Evolutionary conservation across 768 basidiomycete species (phyloP).

Genomic region (Suillus hirtellus): DNA sequence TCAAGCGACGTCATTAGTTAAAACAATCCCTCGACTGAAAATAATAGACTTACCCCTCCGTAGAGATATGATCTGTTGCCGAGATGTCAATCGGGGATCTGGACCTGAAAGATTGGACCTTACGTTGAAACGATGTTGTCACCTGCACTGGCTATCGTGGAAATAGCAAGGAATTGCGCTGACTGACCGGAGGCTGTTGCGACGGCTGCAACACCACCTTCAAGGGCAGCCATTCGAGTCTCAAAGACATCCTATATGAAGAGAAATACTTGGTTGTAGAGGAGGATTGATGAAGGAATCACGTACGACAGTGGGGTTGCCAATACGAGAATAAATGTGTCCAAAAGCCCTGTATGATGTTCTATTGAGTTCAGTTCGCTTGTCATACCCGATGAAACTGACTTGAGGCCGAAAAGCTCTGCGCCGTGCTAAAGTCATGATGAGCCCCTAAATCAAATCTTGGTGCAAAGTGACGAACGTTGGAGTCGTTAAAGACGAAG

Average conservation of each 20-base stretch:
- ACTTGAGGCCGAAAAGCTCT: constrained; percentile 51
- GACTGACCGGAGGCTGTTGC: constrained; percentile 59
- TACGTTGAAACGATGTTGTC: constrained; percentile 69
- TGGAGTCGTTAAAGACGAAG: constrained; percentile 57
- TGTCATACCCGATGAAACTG: background rate
- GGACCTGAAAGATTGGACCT: constrained; percentile 15
- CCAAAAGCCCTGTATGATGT: constrained; percentile 37
- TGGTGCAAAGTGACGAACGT: constrained; percentile 30
- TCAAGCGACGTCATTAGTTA: background rate
- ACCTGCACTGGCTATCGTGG: constrained; percentile 49
- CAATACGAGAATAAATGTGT: constrained; percentile 55
- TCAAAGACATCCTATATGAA: constrained; percentile 60
- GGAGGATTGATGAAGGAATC: background rate
- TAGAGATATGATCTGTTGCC: constrained; percentile 49
- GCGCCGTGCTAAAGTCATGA: constrained; percentile 47
- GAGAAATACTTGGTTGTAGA: background rate
- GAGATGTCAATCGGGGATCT: background rate
- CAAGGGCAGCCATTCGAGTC: constrained; percentile 62
- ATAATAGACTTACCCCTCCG: constrained; percentile 48
- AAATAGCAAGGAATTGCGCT: constrained; percentile 62
- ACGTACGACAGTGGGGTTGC: constrained; percentile 57
- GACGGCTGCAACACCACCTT: constrained; percentile 62
- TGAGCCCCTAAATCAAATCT: constrained; percentile 8
- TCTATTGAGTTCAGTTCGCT: background rate
- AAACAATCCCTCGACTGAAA: background rate